Evolutionary conservation across 2,329 filamentous ascomycete species (phyloP), one percentile per base, ranked within the genome.

Genomic region (Penicillium sp.): DNA sequence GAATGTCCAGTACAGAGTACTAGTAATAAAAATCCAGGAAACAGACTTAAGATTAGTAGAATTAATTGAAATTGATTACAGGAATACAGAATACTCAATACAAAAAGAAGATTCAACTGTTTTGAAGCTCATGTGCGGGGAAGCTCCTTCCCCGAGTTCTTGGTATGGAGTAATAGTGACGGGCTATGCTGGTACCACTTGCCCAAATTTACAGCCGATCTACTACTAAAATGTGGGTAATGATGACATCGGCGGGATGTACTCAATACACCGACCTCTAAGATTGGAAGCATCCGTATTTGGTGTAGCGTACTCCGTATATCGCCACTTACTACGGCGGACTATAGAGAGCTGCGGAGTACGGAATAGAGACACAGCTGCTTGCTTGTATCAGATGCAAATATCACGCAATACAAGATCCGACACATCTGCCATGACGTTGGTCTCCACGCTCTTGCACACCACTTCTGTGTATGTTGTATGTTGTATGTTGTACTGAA

Each of bases 41-140:
- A 8, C 11, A 45, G 25, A 36, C 26, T 17, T 30, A 25, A 31
- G 14, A 44, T 26, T 11, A 22, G 31, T 53, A 37, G 44, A 35
- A 22, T 33, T 31, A 30, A 44, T 55, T 22, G 0, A 4, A 48
- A 40, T 50, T 48, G 50, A 48, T 43, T 37, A 38, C 16, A 33
- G 16, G n/a, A n/a, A n/a, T 16, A 6, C 31, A 11, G 11, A 44
- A 16, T 31, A 31, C 42, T n/a, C 4, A 10, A 30, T 31, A 12
- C n/a, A 22, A 2, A 22, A 22, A 22, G 4, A 22, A 22, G 22
- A 22, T 22, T 43, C 4, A 8, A 19, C 9, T 11, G 7, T 6
- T 25, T 16, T 37, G 43, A 16, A 55, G 55, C 51, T 59, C 10
- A 45, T 51, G 55, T 58, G 57, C 57, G 57, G 57, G 57, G 55